Conservation (phyloP, 2,329 filamentous ascomycete species). For the Colletotrichum orbiculare region DNA sequence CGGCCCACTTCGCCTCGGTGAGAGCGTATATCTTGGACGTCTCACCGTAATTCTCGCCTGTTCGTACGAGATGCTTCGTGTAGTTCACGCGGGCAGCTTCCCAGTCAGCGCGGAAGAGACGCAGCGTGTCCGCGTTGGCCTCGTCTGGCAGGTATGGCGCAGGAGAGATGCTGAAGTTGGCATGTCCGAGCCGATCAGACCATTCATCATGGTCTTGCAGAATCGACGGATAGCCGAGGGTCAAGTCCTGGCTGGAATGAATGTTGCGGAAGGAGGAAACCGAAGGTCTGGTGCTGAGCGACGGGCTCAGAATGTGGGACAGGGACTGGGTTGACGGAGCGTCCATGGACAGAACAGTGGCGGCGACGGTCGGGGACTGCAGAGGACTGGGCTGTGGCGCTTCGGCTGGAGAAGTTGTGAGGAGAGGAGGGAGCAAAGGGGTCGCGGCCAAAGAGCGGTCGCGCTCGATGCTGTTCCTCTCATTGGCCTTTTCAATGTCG, state of each 20-base stretch:
- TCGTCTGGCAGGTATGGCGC: conserved; percentile 78
- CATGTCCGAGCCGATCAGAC: conserved; percentile 87
- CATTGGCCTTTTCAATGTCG: conserved; percentile 63
- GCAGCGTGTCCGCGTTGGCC: conserved; percentile 67
- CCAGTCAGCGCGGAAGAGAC: conserved; percentile 81
- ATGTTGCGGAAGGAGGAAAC: conserved; percentile 67
- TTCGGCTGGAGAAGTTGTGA: conserved; percentile 68
- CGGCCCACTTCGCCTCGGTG: conserved; percentile 89
- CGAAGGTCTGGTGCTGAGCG: conserved; percentile 73
- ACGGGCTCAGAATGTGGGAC: conserved; percentile 68
- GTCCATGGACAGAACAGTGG: conserved; percentile 57
- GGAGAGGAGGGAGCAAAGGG: conserved; percentile 84
- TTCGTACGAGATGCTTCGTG: conserved; percentile 87
- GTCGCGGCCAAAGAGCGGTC: conserved; percentile 77
- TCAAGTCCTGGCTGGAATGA: conserved; percentile 54
- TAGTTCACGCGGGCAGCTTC: conserved; percentile 86
- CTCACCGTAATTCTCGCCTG: conserved; percentile 88
- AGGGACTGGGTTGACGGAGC: conserved; percentile 52
- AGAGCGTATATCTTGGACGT: conserved; percentile 90
- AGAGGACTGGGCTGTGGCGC: conserved; percentile 80
- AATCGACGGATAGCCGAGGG: conserved; percentile 70
- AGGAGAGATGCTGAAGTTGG: conserved; percentile 90
- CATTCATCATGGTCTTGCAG: conserved; percentile 81
- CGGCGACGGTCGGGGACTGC: conserved; percentile 83
- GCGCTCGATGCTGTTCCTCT: conserved; percentile 64